Evolutionary conservation across 805 yeast genomes (phyloP).

Genomic region (Starmerella floris): DNA sequence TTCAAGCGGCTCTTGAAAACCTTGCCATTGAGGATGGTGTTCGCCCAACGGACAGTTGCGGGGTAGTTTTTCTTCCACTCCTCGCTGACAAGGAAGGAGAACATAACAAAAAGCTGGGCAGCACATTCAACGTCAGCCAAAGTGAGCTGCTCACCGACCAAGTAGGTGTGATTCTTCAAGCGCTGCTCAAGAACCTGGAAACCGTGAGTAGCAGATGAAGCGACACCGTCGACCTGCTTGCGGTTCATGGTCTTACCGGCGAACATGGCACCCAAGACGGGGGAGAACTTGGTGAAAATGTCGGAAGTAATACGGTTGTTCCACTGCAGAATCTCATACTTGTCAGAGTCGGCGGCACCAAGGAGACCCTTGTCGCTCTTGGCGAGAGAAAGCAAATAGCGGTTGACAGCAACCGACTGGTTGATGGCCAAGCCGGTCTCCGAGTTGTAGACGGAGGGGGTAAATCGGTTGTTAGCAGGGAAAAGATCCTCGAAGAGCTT

Average conservation of each 20-base stretch:
- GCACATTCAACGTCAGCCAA: constrained; percentile 55
- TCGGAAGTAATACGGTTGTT: constrained; percentile 63
- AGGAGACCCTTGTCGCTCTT: constrained; percentile 18
- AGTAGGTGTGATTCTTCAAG: constrained; percentile 48
- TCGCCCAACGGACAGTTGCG: constrained; percentile 55
- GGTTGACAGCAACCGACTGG: constrained; percentile 20
- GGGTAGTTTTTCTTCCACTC: constrained; percentile 52
- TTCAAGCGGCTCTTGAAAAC: constrained; percentile 8
- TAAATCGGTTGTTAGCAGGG: constrained; percentile 14
- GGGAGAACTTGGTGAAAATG: constrained; percentile 35
- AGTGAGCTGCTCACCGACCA: constrained; percentile 56
- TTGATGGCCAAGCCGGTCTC: constrained; percentile 10
- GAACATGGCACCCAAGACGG: constrained; percentile 42
- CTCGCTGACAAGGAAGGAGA: constrained; percentile 23
- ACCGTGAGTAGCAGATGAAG: constrained; percentile 25
- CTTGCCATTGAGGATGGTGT: constrained; percentile 31
- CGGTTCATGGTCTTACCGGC: constrained; percentile 70
- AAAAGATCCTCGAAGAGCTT: constrained; percentile 13
- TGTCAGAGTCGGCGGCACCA: constrained; percentile 13
- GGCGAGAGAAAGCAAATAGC: constrained; percentile 18
- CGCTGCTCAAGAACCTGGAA: constrained; percentile 30
- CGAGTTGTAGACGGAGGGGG: constrained; percentile 18
- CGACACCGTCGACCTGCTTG: constrained; percentile 40
- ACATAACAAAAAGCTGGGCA: constrained; percentile 39
- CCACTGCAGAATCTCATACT: constrained; percentile 50